Percentiles rank a stretch among this genome's conserved stretches.
phyloP scores from a whole-genome alignment of 2,329 filamentous ascomycete genomes.

The Arthroderma uncinatum region DNA sequence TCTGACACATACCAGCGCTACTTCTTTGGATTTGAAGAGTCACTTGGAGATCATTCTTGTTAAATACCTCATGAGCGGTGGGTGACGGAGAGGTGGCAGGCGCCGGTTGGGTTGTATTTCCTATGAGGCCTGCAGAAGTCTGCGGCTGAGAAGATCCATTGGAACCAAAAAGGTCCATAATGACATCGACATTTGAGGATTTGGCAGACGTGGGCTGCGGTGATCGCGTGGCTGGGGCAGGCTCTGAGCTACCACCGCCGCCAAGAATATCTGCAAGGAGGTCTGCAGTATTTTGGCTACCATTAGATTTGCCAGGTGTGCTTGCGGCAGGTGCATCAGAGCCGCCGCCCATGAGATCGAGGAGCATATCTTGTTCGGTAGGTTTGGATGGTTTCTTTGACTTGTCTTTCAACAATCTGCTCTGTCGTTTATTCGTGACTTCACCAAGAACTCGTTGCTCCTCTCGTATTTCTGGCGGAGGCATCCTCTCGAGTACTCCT shows the following conservation, averaged over 20 bases:
- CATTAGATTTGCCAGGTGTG: constrained; percentile 44
- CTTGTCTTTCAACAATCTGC: constrained; percentile 57
- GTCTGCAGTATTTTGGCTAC: constrained; percentile 65
- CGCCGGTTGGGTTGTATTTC: constrained; percentile 40
- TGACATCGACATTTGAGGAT: constrained; percentile 57
- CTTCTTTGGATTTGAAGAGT: constrained; percentile 77
- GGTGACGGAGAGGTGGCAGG: constrained; percentile 32
- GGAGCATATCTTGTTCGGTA: constrained; percentile 79
- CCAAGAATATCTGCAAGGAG: constrained; percentile 86
- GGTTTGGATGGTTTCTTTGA: constrained; percentile 67
- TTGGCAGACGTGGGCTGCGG: constrained; percentile 42
- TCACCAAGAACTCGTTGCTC: constrained; percentile 84
- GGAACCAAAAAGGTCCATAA: constrained; percentile 77
- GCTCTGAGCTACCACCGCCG: constrained; percentile 45
- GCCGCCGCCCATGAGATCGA: constrained; percentile 80
- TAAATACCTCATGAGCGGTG: constrained; percentile 61
- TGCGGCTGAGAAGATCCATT: constrained; percentile 36
- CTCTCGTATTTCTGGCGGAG: constrained; percentile 89
- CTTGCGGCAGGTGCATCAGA: constrained; percentile 50
- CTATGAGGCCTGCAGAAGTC: constrained; percentile 40
- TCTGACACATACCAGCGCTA: constrained; percentile 56
- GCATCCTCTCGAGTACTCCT: constrained; percentile 96
- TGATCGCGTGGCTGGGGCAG: constrained; percentile 26
- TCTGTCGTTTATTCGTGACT: constrained; percentile 54
- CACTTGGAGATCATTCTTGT: constrained; percentile 72